Percentiles rank a stretch among this genome's conserved stretches.
phyloP scores from a whole-genome alignment of 2,329 filamentous ascomycete species.

The Emmonsiellopsis sp. region DNA sequence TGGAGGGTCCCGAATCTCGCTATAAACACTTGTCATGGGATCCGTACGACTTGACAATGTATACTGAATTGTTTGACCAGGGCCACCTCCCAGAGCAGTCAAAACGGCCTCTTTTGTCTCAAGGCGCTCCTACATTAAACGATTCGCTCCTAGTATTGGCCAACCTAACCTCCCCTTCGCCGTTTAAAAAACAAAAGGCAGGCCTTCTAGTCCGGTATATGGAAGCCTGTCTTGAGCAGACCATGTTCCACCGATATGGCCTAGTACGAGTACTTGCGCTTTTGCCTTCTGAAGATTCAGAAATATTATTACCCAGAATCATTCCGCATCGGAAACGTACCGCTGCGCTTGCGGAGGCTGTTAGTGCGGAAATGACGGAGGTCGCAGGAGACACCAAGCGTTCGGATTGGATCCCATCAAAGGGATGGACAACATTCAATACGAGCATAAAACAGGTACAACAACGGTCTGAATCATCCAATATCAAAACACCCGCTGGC shows the following conservation, averaged over 20 bases:
- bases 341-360: slow-evolving; percentile 51
- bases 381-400: slow-evolving; percentile 26
- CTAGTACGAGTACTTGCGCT: slow-evolving; percentile 72
- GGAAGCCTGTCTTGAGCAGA: slow-evolving; percentile 48
- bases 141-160: slow-evolving; percentile 64
- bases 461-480: slow-evolving; percentile 19
- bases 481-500: slow-evolving; percentile 21
- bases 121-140: slow-evolving; percentile 48
- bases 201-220: slow-evolving; percentile 50
- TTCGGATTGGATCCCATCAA: slow-evolving; percentile 15
- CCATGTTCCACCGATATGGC: slow-evolving; percentile 65
- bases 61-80: slow-evolving; percentile 28
- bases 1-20: slow-evolving; percentile 38
- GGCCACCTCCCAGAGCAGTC: slow-evolving; percentile 47
- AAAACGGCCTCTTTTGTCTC: slow-evolving; percentile 22
- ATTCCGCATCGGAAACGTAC: slow-evolving; percentile 48
- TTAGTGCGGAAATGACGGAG: slow-evolving; percentile 30
- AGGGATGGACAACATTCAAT: slow-evolving; percentile 17
- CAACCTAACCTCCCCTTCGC: slow-evolving; percentile 51
- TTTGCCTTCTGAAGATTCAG: slow-evolving; percentile 53
- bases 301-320: slow-evolving; percentile 50
- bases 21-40: slow-evolving; percentile 45
- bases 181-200: slow-evolving; percentile 49
- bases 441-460: slow-evolving; percentile 21
- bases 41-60: slow-evolving; percentile 51